Evolutionary conservation across 108 stramenopile species (phyloP).

Genomic region (Hondaea fermentalgiana): DNA sequence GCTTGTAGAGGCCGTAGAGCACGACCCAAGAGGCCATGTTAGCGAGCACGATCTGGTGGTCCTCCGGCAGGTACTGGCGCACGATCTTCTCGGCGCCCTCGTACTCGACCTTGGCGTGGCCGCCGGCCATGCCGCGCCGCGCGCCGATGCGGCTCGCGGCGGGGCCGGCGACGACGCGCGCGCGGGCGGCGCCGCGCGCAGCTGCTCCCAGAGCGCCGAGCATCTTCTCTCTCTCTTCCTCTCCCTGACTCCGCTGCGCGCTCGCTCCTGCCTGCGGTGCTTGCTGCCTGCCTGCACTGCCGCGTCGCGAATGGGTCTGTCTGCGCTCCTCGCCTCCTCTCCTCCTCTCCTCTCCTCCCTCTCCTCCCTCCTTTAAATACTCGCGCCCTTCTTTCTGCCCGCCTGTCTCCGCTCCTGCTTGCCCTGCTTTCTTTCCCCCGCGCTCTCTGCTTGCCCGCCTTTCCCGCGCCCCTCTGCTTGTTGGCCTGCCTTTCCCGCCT

Average conservation of each 20-base stretch:
- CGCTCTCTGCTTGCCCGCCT: too few species aligned
- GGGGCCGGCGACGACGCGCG: background rate
- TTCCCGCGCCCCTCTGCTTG: too few species aligned
- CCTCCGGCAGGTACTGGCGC: slow-evolving; percentile 13
- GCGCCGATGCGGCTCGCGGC: background rate
- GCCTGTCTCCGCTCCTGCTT: too few species aligned
- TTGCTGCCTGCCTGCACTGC: background rate
- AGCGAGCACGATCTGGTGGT: background rate
- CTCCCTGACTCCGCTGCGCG: background rate
- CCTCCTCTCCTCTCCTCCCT: background rate
- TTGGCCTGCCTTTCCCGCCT: too few species aligned
- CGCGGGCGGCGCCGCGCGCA: background rate
- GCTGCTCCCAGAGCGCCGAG: background rate
- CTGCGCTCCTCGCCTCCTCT: background rate
- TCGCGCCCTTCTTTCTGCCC: too few species aligned
- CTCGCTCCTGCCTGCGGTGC: background rate
- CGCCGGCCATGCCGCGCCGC: background rate
- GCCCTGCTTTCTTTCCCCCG: too few species aligned
- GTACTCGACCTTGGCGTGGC: slow-evolving; percentile 10
- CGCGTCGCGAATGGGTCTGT: background rate
- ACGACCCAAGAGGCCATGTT: background rate
- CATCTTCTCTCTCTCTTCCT: background rate
- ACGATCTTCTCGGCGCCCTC: background rate
- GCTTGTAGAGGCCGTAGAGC: background rate
- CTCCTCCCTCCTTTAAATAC: too few species aligned